phyloP scores from a whole-genome alignment of 306 rosid genomes.

The Carpinus fangiana region DNA sequence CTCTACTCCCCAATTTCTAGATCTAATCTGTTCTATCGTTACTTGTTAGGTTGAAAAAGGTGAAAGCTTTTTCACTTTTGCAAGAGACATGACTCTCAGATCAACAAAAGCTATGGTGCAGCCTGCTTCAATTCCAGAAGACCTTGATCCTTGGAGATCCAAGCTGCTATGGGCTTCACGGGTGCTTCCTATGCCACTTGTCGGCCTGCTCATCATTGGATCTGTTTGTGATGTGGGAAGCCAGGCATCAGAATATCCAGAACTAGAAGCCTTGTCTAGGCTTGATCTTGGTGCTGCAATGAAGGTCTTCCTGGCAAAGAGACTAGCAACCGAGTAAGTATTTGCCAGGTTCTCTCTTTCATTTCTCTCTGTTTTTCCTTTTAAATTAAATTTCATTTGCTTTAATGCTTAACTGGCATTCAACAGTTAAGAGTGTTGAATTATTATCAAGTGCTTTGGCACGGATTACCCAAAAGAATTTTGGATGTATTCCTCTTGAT shows the following conservation, averaged over 20 bases:
- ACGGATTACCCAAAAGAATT: background rate
- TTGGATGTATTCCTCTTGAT: background rate
- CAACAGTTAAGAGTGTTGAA: background rate
- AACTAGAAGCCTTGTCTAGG: constrained; percentile 87
- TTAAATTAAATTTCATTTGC: background rate
- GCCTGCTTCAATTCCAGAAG: constrained; percentile 57
- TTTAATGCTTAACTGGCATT: background rate
- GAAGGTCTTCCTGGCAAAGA: constrained; percentile 89
- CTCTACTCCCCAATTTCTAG: background rate
- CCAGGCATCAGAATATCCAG: constrained; percentile 76
- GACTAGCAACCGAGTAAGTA: constrained; percentile 77
- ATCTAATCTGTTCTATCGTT: constrained; percentile 19
- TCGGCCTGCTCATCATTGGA: constrained; percentile 82
- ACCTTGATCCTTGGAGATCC: constrained; percentile 85
- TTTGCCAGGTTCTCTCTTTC: constrained; percentile 11
- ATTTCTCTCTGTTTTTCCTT: constrained; percentile 4
- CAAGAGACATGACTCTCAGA: constrained; percentile 82
- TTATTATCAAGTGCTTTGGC: constrained; percentile 1
- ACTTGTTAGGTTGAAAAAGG: constrained; percentile 76
- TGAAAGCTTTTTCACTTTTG: constrained; percentile 89
- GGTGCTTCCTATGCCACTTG: constrained; percentile 95
- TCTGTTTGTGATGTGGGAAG: constrained; percentile 70
- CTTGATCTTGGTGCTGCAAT: constrained; percentile 91
- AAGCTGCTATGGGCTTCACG: constrained; percentile 95
- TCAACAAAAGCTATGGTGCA: constrained; percentile 82